Percentiles rank a stretch among this genome's conserved stretches.
These are phyloP conservation scores for Russula compacta DNA, from an alignment of 768 basidiomycete genomes.

Conservation along the genomic window DNA sequence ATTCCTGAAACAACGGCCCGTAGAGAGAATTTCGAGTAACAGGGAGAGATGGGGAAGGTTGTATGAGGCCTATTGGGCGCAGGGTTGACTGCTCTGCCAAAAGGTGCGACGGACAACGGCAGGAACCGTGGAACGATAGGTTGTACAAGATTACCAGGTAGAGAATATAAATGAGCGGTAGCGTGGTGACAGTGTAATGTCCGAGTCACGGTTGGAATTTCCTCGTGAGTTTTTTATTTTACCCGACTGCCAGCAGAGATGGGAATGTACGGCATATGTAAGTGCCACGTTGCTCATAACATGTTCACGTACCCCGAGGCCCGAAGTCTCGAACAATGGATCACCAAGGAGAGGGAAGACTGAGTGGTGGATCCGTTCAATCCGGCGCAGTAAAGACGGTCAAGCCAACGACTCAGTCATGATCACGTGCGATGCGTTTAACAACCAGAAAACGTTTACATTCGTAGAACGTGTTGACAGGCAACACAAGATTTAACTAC, in stretches of 20 bases:
- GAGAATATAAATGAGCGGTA: conserved; percentile 26
- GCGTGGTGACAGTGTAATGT: conserved; percentile 39
- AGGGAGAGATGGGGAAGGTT: conserved; percentile 17
- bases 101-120: not conserved
- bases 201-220: conserved; percentile 44
- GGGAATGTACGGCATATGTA: not conserved
- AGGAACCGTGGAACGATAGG: not conserved
- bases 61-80: conserved; percentile 26
- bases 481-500: too few species aligned
- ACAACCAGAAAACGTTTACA: too few species aligned
- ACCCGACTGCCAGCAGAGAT: conserved; percentile 28
- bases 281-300: not conserved
- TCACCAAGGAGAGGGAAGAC: not conserved
- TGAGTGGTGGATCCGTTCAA: too few species aligned
- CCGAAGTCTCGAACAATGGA: not conserved
- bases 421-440: too few species aligned
- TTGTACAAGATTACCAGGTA: not conserved
- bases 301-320: not conserved
- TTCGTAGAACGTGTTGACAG: too few species aligned
- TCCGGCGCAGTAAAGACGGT: too few species aligned
- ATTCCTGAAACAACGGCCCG: conserved; percentile 9
- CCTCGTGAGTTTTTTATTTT: conserved; percentile 52
- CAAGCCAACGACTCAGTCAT: not conserved
- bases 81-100: not conserved
- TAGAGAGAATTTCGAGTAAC: conserved; percentile 12